Evolutionary conservation across 2,329 filamentous ascomycete species (phyloP), one percentile per base, ranked within the genome.

Genomic region (Kalaharituber pfeilii): DNA sequence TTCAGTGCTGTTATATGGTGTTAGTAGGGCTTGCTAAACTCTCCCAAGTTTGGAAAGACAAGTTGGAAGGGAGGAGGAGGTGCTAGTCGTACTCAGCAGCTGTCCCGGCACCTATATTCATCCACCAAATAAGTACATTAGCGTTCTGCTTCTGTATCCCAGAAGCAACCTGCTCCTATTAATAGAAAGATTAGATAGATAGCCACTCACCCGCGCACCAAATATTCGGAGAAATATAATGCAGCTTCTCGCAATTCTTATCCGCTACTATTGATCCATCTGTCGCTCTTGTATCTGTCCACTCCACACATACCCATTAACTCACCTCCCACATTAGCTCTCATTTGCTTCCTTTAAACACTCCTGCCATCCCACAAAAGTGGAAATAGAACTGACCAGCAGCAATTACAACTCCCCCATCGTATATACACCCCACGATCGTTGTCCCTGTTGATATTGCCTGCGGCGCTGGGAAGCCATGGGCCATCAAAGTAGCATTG

Each of bases 181-280:
- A n/a, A n/a, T n/a, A 26, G 50, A 20, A 27, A 27, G 13, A 5
- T 8, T 24, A 20, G 18, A 28, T 29, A 44, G 27, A 50, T 18
- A 9, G 36, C 44, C 26, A 26, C 57, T 33, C 50, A 61, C 62
- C 91, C 8, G 91, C 91, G 72, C 91, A 98, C 91, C 91, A 98
- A 72, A 98, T 98, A 71, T 95, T 87, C 57, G 91, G 89, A 44
- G 91, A 78, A 70, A 98, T 98, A 76, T 93, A 98, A 75, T 98
- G 91, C 61, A 98, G 81, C 75, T 98, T 98, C 74, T 98, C 89
- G 75, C 91, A 96, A 78, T 98, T 98, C 86, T 98, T 98, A 79
- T 98, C 91, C 71, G 93, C 93, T 64, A 98, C 91, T 71, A 98
- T 98, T 63, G 91, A 88, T 30, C 91, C 91, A 61, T 85, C 93